Evolutionary conservation across 257 asterid genomes (phyloP), one percentile per base, ranked within the genome.

Genomic region (Nicotiana tabacum): DNA sequence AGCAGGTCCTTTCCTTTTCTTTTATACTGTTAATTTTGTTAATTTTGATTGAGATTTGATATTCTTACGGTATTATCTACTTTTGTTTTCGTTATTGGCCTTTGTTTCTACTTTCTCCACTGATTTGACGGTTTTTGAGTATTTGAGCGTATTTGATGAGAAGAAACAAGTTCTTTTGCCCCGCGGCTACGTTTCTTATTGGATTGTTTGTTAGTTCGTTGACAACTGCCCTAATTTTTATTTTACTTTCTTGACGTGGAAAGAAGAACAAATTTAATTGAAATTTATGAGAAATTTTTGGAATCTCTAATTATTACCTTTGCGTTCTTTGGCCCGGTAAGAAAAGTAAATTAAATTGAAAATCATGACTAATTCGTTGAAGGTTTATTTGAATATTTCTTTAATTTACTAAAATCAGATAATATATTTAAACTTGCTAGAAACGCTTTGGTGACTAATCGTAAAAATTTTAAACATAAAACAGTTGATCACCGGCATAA

Each of bases 1-100:
- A 93, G 77, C 92, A 91, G 99, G 99, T 92, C 46, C 1, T 4
- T 32, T 39, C 5, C 6, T 1, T 66, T 48, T 15, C 72, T 74
- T 35, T 32, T 24, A 4, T 72, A 21, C 37, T 72, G 21, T 72
- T 24, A 12, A 46, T 72, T 72, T 43, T 43, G 12, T 2, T 70
- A 11, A 37, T 37, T 21, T 43, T 8, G 11, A 43, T 43, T 43
- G 2, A 24, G 13, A 72, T 46, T 13, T 46, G 61, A 24, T n/a
- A 46, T 72, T 24, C 61, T 4, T 46, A 46, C 39, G 24, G 61
- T 72, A 46, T 43, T 32, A 46, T 17, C 6, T 67, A 1, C 4
- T 39, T 1, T 30, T 58, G 27, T 18, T 6, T 37, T 29, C 21
- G 0, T n/a, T 51, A 30, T 81, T 82, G 6, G 2, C 3, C 12